Base-by-base conservation (phyloP, 1,284 basidiomycete genomes). In the Apiotrichum laibachii region DNA sequence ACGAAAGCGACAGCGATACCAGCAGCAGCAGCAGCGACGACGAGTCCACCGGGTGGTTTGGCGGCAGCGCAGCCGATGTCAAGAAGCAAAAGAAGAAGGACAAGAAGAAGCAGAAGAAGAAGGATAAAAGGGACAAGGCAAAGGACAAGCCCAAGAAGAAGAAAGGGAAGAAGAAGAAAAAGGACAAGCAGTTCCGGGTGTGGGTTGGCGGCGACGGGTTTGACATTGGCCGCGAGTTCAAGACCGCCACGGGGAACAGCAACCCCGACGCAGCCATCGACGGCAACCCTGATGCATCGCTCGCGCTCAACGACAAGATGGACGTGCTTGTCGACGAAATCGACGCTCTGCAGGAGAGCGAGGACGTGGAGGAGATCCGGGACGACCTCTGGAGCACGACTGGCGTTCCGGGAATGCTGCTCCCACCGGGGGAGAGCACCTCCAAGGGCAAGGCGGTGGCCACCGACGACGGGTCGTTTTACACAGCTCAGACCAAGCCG, bases 141-240 rank as follows among this genome's bases (percentile, higher is more conserved):
- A 51, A 55, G 48, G 64, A 58, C 11, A 44, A n/a, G 44, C 43
- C 33, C 40, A 55, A 37, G 22, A 51, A 46, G 48, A 46, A 56
- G 31, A 61, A 57, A 26, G 50, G 47, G 31, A 56, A 53, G 40
- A 57, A 59, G 48, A 62, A 64, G 52, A 61, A 57, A 37, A 62
- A 65, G 52, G 65, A 60, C 53, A 56, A 66, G 53, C 16, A 26
- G 50, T 22, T 10, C 45, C 48, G 47, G 31, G 54, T 42, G 22
- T 76, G 74, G 74, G 54, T 72, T 42, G 75, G 75, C 21, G 49
- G 49, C 31, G 69, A 72, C 50, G 73, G 72, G 33, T 77, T 77
- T 55, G 72, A 75, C 56, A 73, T 77, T 44, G 75, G 75, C 2
- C 56, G 66, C 53, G 75, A 77, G 57, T 77, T 75, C 56, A 34